These are phyloP conservation scores for Tetradesmus lagerheimii DNA, from an alignment of 139 green algal genomes.

Conservation along the genomic window DNA sequence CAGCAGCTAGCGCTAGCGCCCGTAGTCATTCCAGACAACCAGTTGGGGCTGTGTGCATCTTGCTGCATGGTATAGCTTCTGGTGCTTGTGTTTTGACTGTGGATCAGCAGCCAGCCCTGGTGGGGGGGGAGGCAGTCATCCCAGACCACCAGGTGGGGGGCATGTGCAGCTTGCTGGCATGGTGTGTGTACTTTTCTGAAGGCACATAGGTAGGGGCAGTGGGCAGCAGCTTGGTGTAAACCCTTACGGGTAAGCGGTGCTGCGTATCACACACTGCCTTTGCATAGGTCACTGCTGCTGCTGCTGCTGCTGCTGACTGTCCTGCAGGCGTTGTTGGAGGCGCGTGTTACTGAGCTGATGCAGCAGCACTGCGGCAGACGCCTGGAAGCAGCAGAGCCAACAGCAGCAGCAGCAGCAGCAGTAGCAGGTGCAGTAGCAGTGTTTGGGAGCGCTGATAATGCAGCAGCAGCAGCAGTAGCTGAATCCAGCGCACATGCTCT, in stretches of 20 bases:
- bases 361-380: conserved; percentile 1
- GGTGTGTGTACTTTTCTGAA: no score
- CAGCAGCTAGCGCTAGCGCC: conserved; percentile 28
- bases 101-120: no score
- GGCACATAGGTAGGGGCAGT: no score
- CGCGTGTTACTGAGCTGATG: conserved; percentile 3
- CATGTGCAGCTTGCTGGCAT: no score
- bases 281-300: background rate
- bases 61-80: no score
- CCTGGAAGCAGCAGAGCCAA: background rate
- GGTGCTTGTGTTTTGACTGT: no score
- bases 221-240: no score
- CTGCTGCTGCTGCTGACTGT: background rate
- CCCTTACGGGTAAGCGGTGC: background rate
- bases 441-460: background rate
- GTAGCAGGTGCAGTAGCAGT: background rate
- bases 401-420: conserved; percentile 2
- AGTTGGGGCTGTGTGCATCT: no score
- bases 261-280: no score
- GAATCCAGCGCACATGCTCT: background rate
- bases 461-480: conserved; percentile 11
- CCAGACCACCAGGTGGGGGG: background rate
- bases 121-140: no score
- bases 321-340: background rate
- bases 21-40: background rate